Evolutionary conservation across 176 grass and related monocot species (phyloP).

Genomic region (Echinochloa phyllopogon): DNA sequence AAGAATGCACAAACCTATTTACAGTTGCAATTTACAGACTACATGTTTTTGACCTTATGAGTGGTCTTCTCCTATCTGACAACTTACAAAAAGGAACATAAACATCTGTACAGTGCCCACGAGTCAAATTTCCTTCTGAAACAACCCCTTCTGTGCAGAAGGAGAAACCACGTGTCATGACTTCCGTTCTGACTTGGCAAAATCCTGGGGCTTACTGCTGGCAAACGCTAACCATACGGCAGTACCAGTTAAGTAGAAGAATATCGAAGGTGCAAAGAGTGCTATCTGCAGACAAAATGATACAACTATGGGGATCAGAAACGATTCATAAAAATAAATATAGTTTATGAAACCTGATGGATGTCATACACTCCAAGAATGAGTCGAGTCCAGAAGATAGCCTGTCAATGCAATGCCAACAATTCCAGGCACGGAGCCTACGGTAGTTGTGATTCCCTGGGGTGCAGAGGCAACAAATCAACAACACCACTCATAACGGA

Average conservation of each 20-base stretch:
- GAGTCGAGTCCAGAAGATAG: conserved; percentile 88
- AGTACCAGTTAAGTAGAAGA: conserved; percentile 92
- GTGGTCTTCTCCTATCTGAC: background rate
- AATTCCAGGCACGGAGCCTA: conserved; percentile 87
- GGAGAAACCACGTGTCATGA: background rate
- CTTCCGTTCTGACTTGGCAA: conserved; percentile 41
- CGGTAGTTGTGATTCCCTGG: conserved; percentile 94
- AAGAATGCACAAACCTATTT: background rate
- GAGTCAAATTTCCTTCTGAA: background rate
- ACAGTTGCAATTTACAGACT: conserved; percentile 21
- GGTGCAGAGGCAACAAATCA: conserved; percentile 32
- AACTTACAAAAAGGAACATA: conserved; percentile 5
- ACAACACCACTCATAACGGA: background rate
- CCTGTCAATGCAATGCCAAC: conserved; percentile 80
- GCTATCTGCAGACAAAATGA: conserved; percentile 64
- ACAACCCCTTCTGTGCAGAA: background rate
- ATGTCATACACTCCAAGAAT: conserved; percentile 94
- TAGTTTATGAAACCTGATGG: background rate
- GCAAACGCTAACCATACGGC: conserved; percentile 77
- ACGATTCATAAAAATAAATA: background rate
- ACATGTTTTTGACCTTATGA: conserved; percentile 2
- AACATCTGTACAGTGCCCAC: background rate
- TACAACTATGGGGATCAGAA: conserved; percentile 4
- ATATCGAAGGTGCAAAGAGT: conserved; percentile 82
- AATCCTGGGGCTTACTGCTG: conserved; percentile 81